Percentiles rank a stretch among this genome's conserved stretches.
These are phyloP conservation scores for Jackrogersella multiformis DNA, from an alignment of 495 filamentous ascomycete species.

Conservation along the genomic window DNA sequence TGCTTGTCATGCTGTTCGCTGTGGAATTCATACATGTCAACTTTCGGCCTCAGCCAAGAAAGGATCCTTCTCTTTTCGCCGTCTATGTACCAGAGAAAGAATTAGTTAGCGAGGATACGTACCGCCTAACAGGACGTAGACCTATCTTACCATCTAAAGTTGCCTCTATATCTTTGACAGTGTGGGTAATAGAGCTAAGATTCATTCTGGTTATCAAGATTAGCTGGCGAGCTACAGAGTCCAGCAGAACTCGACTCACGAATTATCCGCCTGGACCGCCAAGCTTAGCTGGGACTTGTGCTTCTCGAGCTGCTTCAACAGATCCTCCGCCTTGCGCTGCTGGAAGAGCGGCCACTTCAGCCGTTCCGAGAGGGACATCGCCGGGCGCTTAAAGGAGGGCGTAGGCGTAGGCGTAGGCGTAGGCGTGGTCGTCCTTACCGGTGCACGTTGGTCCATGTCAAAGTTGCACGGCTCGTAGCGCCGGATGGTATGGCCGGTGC, in stretches of 20 bases:
- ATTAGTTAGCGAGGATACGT: not conserved
- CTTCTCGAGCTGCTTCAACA: slow-evolving; percentile 20
- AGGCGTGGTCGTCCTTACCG: not conserved
- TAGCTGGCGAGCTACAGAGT: not conserved
- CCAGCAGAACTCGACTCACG: slow-evolving; percentile 16
- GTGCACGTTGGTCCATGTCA: not conserved
- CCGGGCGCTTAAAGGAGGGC: not conserved
- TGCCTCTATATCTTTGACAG: slow-evolving; percentile 26
- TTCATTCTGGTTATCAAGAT: slow-evolving; percentile 24
- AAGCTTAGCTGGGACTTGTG: slow-evolving; percentile 20
- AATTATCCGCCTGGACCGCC: slow-evolving; percentile 11
- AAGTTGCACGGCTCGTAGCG: not conserved
- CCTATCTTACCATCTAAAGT: slow-evolving; percentile 20
- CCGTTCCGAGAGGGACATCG: slow-evolving; percentile 2
- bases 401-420: not conserved
- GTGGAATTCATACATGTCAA: slow-evolving; percentile 39
- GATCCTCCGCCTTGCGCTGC: slow-evolving; percentile 24
- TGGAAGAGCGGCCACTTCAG: slow-evolving; percentile 25
- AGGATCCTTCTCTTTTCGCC: slow-evolving; percentile 19
- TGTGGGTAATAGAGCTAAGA: slow-evolving; percentile 5
- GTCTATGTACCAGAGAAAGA: not conserved
- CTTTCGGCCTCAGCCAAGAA: slow-evolving; percentile 26
- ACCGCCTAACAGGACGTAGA: not conserved
- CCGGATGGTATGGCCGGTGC: not conserved
- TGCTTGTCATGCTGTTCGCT: slow-evolving; percentile 30